Evolutionary conservation across 139 green algal genomes (phyloP).

Genomic region (Pedinophyceae sp.): DNA sequence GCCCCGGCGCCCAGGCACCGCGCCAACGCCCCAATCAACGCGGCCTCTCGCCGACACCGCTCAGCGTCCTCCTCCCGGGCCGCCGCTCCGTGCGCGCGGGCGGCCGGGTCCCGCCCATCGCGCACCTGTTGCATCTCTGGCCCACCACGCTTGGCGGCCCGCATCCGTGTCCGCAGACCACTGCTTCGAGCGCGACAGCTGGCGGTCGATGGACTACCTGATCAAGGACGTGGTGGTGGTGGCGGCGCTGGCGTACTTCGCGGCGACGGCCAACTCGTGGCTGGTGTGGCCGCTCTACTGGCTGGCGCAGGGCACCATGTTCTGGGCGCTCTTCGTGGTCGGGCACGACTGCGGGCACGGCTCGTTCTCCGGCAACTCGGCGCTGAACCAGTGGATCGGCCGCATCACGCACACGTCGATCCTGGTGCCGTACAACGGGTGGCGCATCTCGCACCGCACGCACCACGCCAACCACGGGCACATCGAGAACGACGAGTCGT

Average conservation of each 20-base stretch:
- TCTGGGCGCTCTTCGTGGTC: slow-evolving; percentile 93
- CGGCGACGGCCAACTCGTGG: not conserved
- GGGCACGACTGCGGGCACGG: slow-evolving; percentile 91
- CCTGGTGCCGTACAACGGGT: slow-evolving; percentile 90
- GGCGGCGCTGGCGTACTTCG: not conserved
- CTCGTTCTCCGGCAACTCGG: slow-evolving; percentile 79
- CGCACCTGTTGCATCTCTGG: no score
- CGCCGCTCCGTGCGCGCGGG: no score
- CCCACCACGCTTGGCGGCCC: no score
- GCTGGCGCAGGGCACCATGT: slow-evolving; percentile 92
- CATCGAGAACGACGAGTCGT: slow-evolving; percentile 93
- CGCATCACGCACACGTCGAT: slow-evolving; percentile 82
- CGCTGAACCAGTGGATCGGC: slow-evolving; percentile 79
- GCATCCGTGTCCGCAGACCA: no score
- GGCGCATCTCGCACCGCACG: slow-evolving; percentile 79
- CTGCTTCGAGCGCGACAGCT: no score
- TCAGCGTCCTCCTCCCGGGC: no score
- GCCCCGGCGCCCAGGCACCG: no score
- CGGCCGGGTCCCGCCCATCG: no score
- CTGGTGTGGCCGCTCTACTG: slow-evolving; percentile 86
- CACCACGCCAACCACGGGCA: slow-evolving; percentile 89
- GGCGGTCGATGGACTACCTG: no score
- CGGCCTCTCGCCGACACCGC: no score
- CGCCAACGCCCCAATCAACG: no score
- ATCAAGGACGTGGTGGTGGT: not conserved